phyloP scores from a whole-genome alignment of 345 rosid species.

The Gossypium rotundifolium region DNA sequence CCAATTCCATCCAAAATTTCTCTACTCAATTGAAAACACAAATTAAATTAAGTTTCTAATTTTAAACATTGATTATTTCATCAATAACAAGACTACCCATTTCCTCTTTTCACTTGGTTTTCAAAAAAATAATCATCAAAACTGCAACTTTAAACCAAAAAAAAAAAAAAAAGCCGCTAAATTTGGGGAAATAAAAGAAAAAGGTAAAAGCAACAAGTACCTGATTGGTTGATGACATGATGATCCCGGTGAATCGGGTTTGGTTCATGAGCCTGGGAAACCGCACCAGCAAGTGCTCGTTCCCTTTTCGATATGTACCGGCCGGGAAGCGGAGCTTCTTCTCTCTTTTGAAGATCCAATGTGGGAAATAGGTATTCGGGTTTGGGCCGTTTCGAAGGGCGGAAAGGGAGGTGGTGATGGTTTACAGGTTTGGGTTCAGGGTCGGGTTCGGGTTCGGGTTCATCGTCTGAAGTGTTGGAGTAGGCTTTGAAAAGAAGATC shows the following conservation, averaged over 20 bases:
- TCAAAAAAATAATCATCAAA: slow-evolving; percentile 1
- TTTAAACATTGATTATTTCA: not conserved
- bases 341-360: not conserved
- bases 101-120: not conserved
- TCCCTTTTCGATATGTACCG: slow-evolving; percentile 74
- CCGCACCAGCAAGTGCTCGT: slow-evolving; percentile 30
- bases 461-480: slow-evolving; percentile 41
- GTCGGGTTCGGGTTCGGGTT: slow-evolving; percentile 13
- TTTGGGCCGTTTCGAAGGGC: slow-evolving; percentile 24
- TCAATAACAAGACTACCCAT: not conserved
- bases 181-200: not conserved
- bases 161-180: not conserved
- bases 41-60: not conserved
- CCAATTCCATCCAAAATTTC: not conserved
- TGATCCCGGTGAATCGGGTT: slow-evolving; percentile 1
- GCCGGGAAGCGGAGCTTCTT: slow-evolving; percentile 47
- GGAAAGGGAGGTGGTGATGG: not conserved
- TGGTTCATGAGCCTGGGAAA: slow-evolving; percentile 2
- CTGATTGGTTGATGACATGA: slow-evolving; percentile 16
- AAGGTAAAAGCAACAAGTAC: slow-evolving; percentile 22
- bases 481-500: slow-evolving; percentile 53
- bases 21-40: not conserved
- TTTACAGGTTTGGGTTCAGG: not conserved
- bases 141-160: not conserved
- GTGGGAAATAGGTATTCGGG: slow-evolving; percentile 8